Percentiles rank a stretch among this genome's conserved stretches.
phyloP scores from a whole-genome alignment of 1,284 basidiomycete genomes.

The Sparassis latifolia region DNA sequence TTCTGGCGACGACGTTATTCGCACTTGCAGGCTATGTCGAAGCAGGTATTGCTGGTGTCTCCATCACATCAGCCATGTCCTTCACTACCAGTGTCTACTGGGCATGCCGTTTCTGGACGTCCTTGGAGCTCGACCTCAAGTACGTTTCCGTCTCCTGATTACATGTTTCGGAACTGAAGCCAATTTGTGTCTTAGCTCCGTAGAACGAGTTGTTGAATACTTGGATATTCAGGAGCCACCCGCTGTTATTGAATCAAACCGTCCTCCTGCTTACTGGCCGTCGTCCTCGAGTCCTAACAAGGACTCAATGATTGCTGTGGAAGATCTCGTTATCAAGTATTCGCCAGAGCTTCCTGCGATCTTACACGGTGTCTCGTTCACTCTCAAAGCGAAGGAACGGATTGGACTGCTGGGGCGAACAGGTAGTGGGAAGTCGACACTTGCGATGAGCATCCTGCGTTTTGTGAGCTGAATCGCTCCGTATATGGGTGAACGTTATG shows the following conservation, averaged over 20 bases:
- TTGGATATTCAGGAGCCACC: conserved; percentile 84
- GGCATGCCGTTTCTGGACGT: conserved; percentile 59
- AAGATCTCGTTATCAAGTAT: conserved; percentile 78
- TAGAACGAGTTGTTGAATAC: conserved; percentile 88
- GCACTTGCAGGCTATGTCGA: conserved; percentile 62
- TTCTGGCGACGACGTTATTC: conserved; percentile 70
- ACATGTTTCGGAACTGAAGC: too few relatives aligned
- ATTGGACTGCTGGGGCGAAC: conserved; percentile 74
- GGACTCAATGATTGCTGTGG: conserved; percentile 34
- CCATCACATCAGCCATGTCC: conserved; percentile 74
- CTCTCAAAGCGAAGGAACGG: conserved; percentile 55
- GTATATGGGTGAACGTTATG: not conserved
- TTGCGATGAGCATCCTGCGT: conserved; percentile 82
- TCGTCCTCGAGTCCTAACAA: conserved; percentile 50
- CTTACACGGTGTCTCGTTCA: conserved; percentile 69
- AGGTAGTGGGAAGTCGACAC: conserved; percentile 75
- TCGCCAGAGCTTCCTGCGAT: conserved; percentile 81
- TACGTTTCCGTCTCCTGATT: conserved; percentile 24
- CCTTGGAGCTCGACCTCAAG: conserved; percentile 64
- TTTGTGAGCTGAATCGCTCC: conserved; percentile 47
- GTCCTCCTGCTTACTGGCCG: conserved; percentile 84
- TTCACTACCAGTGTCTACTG: conserved; percentile 59
- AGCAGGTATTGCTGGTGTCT: conserved; percentile 79
- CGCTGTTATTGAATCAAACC: conserved; percentile 55
- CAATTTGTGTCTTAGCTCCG: conserved; percentile 40